A percentile compares a stretch with the other conserved stretches of the same genome.
Conservation (phyloP, 352 stramenopile species). For the Phytophthora aleatoria region DNA sequence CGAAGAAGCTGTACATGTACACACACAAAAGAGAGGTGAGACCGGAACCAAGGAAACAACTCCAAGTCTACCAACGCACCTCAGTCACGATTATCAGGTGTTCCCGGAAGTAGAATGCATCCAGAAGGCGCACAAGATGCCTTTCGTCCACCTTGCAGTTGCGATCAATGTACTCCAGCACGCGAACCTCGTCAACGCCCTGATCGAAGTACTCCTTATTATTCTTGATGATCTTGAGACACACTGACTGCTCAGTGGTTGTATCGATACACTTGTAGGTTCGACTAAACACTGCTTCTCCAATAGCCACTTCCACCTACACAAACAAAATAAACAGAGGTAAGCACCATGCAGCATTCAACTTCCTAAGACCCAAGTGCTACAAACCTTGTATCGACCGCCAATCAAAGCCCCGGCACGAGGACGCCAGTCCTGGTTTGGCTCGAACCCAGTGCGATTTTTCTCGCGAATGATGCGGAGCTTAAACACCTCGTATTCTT, state of each 20-base stretch:
- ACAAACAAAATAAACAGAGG: conserved; percentile 2
- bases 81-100: conserved; percentile 98
- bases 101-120: conserved; percentile 95
- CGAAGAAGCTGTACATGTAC: conserved; percentile 75
- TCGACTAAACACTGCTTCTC: conserved; percentile 83
- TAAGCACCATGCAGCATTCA: conserved; percentile 6
- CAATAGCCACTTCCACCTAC: conserved; percentile 73
- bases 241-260: conserved; percentile 85
- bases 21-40: conserved; percentile 3
- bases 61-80: conserved; percentile 43
- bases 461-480: conserved; percentile 79
- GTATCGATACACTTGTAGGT: conserved; percentile 82
- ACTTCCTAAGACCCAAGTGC: background rate
- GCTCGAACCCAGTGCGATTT: conserved; percentile 82
- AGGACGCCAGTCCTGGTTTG: conserved; percentile 76
- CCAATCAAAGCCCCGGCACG: conserved; percentile 61
- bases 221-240: conserved; percentile 99
- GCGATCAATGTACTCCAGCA: conserved; percentile 71
- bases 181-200: conserved; percentile 80
- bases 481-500: conserved; percentile 73
- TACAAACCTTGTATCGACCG: conserved; percentile 62
- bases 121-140: conserved; percentile 94
- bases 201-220: conserved; percentile 99
- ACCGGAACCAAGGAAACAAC: background rate
- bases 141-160: conserved; percentile 90